Percentiles rank a stretch among this genome's conserved stretches.
These are phyloP conservation scores for Smallanthus sonchifolius DNA, from an alignment of 129 eudicot genomes.

Conservation along the genomic window DNA sequence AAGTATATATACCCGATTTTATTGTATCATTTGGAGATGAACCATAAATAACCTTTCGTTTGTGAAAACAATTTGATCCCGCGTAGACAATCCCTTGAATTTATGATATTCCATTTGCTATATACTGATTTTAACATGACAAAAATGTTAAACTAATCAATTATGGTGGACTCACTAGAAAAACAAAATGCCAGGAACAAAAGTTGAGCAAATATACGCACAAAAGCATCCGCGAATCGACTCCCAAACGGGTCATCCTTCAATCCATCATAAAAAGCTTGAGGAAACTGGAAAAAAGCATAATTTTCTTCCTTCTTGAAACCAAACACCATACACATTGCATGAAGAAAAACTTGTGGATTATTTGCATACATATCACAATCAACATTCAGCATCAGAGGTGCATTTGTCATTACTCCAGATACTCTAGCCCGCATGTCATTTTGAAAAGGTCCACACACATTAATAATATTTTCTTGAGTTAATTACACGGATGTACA, in stretches of 20 bases:
- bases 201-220: background rate
- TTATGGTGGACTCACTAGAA: background rate
- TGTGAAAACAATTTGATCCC: conserved; percentile 58
- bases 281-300: conserved; percentile 61
- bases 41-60: conserved; percentile 57
- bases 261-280: conserved; percentile 49
- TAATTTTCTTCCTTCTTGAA: conserved; percentile 24
- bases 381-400: conserved; percentile 59
- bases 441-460: background rate
- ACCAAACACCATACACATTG: conserved; percentile 59
- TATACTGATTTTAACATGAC: conserved; percentile 11
- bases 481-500: no score
- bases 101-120: conserved; percentile 30
- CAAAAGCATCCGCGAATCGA: conserved; percentile 28
- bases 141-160: background rate
- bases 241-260: conserved; percentile 59
- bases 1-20: conserved; percentile 22
- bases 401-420: conserved; percentile 72
- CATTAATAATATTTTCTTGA: no score
- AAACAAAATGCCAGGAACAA: background rate
- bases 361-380: conserved; percentile 77
- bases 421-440: conserved; percentile 58
- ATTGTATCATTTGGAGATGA: conserved; percentile 34
- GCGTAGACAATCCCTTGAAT: conserved; percentile 45
- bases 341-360: conserved; percentile 57